Conservation (phyloP, 192 early-diverging fungal genomes). For the Gonapodya sp. region DNA sequence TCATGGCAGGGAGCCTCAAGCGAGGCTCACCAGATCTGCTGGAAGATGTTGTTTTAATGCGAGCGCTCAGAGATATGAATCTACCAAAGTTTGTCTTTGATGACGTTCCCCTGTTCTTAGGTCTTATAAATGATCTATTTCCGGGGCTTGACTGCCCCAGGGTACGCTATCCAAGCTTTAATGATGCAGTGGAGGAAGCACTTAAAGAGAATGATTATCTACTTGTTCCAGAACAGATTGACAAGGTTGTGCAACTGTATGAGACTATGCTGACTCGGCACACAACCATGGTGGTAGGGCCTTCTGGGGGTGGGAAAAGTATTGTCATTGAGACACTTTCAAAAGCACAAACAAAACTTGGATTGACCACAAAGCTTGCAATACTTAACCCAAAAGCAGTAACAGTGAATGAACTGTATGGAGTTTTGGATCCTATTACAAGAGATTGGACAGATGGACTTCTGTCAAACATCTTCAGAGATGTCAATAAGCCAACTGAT, state of each 20-base stretch:
- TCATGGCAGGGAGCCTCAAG: conserved; percentile 50
- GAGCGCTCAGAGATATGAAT: conserved; percentile 58
- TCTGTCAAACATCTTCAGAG: conserved; percentile 51
- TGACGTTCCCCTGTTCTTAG: conserved; percentile 48
- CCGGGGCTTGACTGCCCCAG: conserved; percentile 48
- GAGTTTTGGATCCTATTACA: conserved; percentile 48
- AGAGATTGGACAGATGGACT: conserved; percentile 63
- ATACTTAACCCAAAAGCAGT: conserved; percentile 59
- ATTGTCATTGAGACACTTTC: conserved; percentile 47
- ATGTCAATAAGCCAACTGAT: conserved; percentile 43
- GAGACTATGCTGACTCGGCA: conserved; percentile 49
- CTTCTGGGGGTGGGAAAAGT: conserved; percentile 52
- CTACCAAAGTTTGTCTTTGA: conserved; percentile 55
- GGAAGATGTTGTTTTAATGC: conserved; percentile 55
- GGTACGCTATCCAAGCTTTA: conserved; percentile 40
- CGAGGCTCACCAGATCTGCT: conserved; percentile 45
- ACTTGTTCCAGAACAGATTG: conserved; percentile 49
- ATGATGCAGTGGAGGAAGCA: conserved; percentile 48
- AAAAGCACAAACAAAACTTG: conserved; percentile 50
- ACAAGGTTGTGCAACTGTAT: conserved; percentile 56
- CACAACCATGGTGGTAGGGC: conserved; percentile 55
- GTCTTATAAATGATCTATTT: conserved; percentile 52
- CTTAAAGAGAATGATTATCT: conserved; percentile 44
- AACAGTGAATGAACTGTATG: conserved; percentile 58
- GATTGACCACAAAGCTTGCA: conserved; percentile 51